A percentile compares a stretch with the other conserved stretches of the same genome.
These are phyloP conservation scores for Penicillium brasilianum DNA, from an alignment of 2,329 filamentous ascomycete species.

Conservation along the genomic window DNA sequence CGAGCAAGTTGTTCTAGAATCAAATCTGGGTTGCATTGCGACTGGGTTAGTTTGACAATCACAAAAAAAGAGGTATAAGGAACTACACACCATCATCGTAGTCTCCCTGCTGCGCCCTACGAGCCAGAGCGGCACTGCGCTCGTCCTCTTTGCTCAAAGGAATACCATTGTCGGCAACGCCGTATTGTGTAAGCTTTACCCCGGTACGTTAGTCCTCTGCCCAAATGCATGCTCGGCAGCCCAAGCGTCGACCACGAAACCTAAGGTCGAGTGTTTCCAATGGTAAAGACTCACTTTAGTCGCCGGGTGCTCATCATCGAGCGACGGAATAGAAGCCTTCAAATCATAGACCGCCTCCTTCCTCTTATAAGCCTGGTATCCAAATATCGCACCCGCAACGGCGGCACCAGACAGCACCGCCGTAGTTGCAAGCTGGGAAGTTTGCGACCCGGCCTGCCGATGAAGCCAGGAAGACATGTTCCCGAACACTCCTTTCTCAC, in stretches of 20 bases:
- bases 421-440: conserved; percentile 49
- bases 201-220: conserved; percentile 38
- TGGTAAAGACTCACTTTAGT: conserved; percentile 49
- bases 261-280: neutral
- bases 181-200: conserved; percentile 56
- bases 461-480: conserved; percentile 53
- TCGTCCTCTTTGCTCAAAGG: conserved; percentile 59
- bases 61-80: neutral
- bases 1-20: conserved; percentile 93
- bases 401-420: conserved; percentile 51
- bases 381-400: conserved; percentile 59
- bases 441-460: conserved; percentile 47
- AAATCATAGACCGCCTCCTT: conserved; percentile 61
- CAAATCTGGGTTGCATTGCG: conserved; percentile 61
- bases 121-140: conserved; percentile 62
- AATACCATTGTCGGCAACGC: conserved; percentile 41
- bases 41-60: conserved; percentile 13
- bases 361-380: conserved; percentile 61
- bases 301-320: conserved; percentile 57
- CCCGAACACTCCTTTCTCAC: conserved; percentile 22
- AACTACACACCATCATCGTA: conserved; percentile 62
- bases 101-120: conserved; percentile 65
- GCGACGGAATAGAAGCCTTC: conserved; percentile 66
- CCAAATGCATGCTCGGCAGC: neutral
- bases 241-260: neutral